Evolutionary conservation across 2,329 filamentous ascomycete species (phyloP).

Genomic region (Colletotrichum sansevieriae): DNA sequence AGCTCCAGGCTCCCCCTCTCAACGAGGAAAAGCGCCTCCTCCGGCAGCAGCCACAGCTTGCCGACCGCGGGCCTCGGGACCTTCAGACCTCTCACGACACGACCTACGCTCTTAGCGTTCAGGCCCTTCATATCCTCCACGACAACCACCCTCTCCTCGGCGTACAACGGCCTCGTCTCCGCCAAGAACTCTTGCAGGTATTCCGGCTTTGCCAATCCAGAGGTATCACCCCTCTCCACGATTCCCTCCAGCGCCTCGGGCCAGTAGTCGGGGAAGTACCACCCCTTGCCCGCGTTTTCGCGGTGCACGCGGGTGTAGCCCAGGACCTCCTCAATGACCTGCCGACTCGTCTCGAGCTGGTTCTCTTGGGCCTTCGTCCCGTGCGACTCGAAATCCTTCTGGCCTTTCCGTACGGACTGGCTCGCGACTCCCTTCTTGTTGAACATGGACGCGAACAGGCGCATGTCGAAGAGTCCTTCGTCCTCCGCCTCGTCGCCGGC

Average conservation of each 20-base stretch:
- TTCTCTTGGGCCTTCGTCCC: conserved; percentile 85
- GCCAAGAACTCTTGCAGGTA: conserved; percentile 37
- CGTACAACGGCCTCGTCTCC: conserved; percentile 49
- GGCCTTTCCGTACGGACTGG: conserved; percentile 86
- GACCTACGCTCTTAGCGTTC: conserved; percentile 83
- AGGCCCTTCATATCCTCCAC: conserved; percentile 80
- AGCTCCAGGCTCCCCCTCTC: conserved; percentile 91
- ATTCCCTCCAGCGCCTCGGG: conserved; percentile 37
- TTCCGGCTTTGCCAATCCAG: conserved; percentile 32
- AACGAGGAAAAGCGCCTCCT: conserved; percentile 90
- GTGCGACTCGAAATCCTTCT: conserved; percentile 97
- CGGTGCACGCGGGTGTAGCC: conserved; percentile 81
- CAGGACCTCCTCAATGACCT: conserved; percentile 90
- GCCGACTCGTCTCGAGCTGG: conserved; percentile 83
- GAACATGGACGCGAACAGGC: conserved; percentile 72
- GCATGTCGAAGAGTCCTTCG: conserved; percentile 90
- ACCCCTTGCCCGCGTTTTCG: conserved; percentile 73
- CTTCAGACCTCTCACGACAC: conserved; percentile 67
- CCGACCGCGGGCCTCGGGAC: conserved; percentile 66
- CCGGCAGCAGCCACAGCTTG: conserved; percentile 86
- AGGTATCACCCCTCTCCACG: conserved; percentile 26
- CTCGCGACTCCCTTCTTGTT: conserved; percentile 64
- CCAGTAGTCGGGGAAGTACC: conserved; percentile 78
- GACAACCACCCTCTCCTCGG: conserved; percentile 69
- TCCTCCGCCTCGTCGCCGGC: conserved; percentile 71